These are phyloP conservation scores for Cenchrus fungigraminus DNA, from an alignment of 176 grass and related monocot genomes.

Conservation along the genomic window DNA sequence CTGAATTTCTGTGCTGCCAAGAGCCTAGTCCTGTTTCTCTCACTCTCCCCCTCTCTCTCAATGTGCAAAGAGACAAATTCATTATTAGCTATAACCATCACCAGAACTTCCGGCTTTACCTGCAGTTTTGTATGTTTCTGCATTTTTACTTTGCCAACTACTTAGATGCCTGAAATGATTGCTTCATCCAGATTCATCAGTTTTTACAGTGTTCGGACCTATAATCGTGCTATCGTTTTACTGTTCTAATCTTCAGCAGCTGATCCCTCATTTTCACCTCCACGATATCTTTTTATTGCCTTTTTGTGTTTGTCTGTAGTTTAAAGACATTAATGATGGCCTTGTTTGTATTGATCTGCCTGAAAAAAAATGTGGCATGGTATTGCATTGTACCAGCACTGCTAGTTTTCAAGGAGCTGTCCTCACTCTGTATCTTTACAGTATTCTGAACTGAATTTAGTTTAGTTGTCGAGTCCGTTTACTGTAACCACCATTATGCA, in stretches of 20 bases:
- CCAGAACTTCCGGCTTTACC: slow-evolving; percentile 24
- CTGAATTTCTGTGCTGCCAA: slow-evolving; percentile 15
- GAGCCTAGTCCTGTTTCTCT: neutral
- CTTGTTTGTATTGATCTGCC: neutral
- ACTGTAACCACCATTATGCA: slow-evolving; percentile 42
- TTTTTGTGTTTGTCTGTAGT: slow-evolving; percentile 1
- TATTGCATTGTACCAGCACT: slow-evolving; percentile 5
- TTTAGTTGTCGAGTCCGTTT: slow-evolving; percentile 15
- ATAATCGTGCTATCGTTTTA: neutral
- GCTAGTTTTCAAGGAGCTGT: slow-evolving; percentile 23
- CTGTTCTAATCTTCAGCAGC: slow-evolving; percentile 22
- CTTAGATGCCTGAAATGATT: neutral
- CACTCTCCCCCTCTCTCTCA: neutral
- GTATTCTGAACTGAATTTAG: slow-evolving; percentile 37
- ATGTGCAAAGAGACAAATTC: slow-evolving; percentile 32
- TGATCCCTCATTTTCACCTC: slow-evolving; percentile 21
- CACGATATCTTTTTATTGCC: neutral
- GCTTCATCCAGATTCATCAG: neutral
- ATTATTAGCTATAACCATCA: slow-evolving; percentile 38
- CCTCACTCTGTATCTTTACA: slow-evolving; percentile 15
- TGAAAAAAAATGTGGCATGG: neutral
- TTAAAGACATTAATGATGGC: neutral
- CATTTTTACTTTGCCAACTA: slow-evolving; percentile 3
- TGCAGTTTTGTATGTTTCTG: slow-evolving; percentile 30
- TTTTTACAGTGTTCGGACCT: slow-evolving; percentile 1